Percentiles rank a stretch among this genome's conserved stretches.
Evolutionary conservation across 1,284 basidiomycete genomes (phyloP).

Genomic region (Stygiomarasmius scandens): DNA sequence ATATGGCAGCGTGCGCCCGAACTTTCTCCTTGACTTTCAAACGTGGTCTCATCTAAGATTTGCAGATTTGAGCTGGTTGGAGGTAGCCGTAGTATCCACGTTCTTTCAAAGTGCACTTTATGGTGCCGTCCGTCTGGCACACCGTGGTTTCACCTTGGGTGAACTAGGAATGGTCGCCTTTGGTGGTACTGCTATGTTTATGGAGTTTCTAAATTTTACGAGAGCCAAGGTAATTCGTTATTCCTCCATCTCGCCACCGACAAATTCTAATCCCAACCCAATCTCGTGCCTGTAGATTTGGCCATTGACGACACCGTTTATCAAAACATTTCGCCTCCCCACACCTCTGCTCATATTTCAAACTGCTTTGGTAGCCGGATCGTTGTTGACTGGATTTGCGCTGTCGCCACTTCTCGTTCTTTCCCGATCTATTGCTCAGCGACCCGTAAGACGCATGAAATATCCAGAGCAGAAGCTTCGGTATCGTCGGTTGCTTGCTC

Average conservation of each 20-base stretch:
- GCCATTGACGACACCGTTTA: slow-evolving; percentile 80
- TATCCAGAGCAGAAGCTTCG: slow-evolving; percentile 88
- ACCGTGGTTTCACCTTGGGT: slow-evolving; percentile 92
- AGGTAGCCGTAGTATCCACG: slow-evolving; percentile 74
- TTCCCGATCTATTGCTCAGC: slow-evolving; percentile 90
- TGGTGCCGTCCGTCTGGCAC: slow-evolving; percentile 85
- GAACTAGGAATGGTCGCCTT: slow-evolving; percentile 89
- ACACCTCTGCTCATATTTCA: slow-evolving; percentile 93
- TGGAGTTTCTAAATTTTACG: slow-evolving; percentile 86
- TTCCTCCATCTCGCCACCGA: slow-evolving; percentile 4
- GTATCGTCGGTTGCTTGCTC: slow-evolving; percentile 84
- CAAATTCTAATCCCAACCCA: slow-evolving; percentile 9
- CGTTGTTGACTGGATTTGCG: slow-evolving; percentile 89
- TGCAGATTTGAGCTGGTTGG: slow-evolving; percentile 78
- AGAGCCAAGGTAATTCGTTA: slow-evolving; percentile 61
- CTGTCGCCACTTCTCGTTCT: slow-evolving; percentile 94
- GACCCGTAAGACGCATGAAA: slow-evolving; percentile 86
- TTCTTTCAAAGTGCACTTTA: slow-evolving; percentile 95
- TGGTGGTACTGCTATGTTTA: slow-evolving; percentile 84
- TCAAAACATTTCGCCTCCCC: slow-evolving; percentile 92
- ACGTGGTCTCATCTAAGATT: neutral
- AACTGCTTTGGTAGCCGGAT: slow-evolving; percentile 90
- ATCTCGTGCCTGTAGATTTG: slow-evolving; percentile 59
- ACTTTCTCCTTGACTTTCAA: neutral
- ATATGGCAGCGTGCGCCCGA: slow-evolving; percentile 58